Conservation (phyloP, 495 filamentous ascomycete species). For the Hyaloscypha finlandica region DNA sequence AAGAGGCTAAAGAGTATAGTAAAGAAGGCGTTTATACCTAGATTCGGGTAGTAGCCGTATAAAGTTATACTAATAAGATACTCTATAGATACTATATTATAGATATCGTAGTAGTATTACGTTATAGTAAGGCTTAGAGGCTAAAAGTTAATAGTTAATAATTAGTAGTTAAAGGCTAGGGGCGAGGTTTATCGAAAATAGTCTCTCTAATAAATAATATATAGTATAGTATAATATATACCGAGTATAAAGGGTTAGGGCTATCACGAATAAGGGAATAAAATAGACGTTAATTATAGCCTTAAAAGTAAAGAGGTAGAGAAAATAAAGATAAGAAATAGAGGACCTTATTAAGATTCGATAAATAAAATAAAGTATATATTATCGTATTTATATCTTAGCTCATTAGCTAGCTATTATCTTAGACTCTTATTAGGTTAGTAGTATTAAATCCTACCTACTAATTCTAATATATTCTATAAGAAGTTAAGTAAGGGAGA, state of each 20-base stretch:
- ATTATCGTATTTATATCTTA: neutral
- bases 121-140: neutral
- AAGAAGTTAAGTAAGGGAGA: too few species aligned
- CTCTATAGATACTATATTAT: neutral
- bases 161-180: neutral
- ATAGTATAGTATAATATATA: neutral
- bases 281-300: neutral
- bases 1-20: constrained; percentile 35
- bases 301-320: neutral
- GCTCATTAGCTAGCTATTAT: neutral
- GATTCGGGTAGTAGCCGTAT: constrained; percentile 39
- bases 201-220: neutral
- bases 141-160: too few species aligned
- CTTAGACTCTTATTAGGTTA: neutral
- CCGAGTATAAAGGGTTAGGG: too few species aligned
- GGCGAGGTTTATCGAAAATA: neutral
- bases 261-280: neutral
- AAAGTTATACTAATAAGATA: constrained; percentile 37
- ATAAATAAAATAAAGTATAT: neutral
- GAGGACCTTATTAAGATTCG: neutral
- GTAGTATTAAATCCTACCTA: neutral
- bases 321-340: neutral
- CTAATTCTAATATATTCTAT: neutral
- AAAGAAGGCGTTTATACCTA: constrained; percentile 41
- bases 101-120: constrained; percentile 1